Evolutionary conservation across 2,329 filamentous ascomycete species (phyloP).

Genomic region (Sarocladiaceae sp.): DNA sequence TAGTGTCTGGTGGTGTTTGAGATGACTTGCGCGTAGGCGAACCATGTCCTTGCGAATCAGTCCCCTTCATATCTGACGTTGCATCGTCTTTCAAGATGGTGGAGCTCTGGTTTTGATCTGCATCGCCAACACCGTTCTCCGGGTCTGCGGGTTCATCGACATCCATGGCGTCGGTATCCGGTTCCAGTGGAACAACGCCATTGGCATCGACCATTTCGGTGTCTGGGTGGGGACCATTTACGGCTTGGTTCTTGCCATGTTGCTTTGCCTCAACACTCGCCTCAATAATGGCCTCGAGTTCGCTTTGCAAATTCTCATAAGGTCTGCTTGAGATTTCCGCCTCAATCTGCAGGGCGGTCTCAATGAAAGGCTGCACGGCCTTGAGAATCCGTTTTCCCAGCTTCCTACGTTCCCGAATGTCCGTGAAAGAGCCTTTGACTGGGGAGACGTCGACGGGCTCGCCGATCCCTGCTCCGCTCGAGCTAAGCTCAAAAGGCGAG

Average conservation of each 20-base stretch:
- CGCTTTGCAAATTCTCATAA: conserved; percentile 62
- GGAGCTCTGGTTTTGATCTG: not conserved
- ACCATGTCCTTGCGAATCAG: conserved; percentile 21
- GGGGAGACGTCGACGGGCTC: conserved; percentile 40
- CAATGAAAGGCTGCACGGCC: conserved; percentile 68
- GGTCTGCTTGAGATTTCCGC: conserved; percentile 70
- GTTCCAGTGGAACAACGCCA: conserved; percentile 26
- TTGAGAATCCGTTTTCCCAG: conserved; percentile 88
- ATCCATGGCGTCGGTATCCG: conserved; percentile 27
- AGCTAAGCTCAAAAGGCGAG: conserved; percentile 25
- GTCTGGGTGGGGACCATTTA: conserved; percentile 15
- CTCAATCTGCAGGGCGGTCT: conserved; percentile 71
- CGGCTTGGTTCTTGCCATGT: conserved; percentile 15
- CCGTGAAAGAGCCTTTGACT: conserved; percentile 48
- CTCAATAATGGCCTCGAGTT: conserved; percentile 69
- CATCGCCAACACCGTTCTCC: not conserved
- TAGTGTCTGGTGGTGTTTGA: not conserved
- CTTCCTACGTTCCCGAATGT: conserved; percentile 74
- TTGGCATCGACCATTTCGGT: conserved; percentile 32
- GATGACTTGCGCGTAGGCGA: conserved; percentile 15
- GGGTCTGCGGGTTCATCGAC: conserved; percentile 20
- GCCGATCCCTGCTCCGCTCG: conserved; percentile 20
- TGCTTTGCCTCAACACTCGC: conserved; percentile 54
- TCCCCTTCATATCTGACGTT: too few species aligned
- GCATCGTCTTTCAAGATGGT: too few species aligned